These are phyloP conservation scores for Cercophora sp. DNA, from an alignment of 495 filamentous ascomycete genomes.

Conservation along the genomic window DNA sequence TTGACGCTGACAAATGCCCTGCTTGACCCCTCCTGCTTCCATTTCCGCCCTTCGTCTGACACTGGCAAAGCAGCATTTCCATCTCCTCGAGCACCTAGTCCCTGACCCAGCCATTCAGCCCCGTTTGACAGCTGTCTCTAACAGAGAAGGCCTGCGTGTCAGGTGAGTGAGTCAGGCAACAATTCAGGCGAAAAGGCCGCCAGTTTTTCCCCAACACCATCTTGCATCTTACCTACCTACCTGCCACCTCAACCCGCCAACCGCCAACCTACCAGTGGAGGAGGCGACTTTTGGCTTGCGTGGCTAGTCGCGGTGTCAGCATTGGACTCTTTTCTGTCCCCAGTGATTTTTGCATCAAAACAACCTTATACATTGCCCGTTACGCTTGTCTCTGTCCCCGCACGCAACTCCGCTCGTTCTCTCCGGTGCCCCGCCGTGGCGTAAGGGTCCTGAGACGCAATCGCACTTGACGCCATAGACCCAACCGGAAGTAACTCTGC, in stretches of 20 bases:
- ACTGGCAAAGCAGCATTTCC: neutral
- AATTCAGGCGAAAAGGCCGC: conserved; percentile 27
- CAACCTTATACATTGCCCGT: neutral
- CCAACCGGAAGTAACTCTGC: no score
- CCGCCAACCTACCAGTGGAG: neutral
- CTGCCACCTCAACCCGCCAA: conserved; percentile 1
- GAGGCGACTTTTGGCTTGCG: conserved; percentile 16
- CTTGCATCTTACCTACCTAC: conserved; percentile 4
- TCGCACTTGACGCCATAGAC: no score
- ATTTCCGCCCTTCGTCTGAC: conserved; percentile 14
- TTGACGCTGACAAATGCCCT: conserved; percentile 19
- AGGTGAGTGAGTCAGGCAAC: conserved; percentile 26
- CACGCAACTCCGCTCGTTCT: neutral
- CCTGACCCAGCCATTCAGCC: neutral
- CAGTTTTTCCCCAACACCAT: conserved; percentile 15
- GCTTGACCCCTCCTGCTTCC: conserved; percentile 11
- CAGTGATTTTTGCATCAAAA: neutral
- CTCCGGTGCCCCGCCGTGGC: conserved; percentile 14
- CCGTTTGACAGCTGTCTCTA: conserved; percentile 8
- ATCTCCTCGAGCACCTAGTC: neutral
- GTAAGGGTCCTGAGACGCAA: neutral
- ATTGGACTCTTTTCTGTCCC: neutral
- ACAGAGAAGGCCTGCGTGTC: neutral
- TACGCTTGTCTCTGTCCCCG: conserved; percentile 8
- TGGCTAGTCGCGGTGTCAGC: no score